Percentiles rank a stretch among this genome's conserved stretches.
These are phyloP conservation scores for Saccharomycopsis sp. DNA, from an alignment of 805 yeast species.

Conservation along the genomic window DNA sequence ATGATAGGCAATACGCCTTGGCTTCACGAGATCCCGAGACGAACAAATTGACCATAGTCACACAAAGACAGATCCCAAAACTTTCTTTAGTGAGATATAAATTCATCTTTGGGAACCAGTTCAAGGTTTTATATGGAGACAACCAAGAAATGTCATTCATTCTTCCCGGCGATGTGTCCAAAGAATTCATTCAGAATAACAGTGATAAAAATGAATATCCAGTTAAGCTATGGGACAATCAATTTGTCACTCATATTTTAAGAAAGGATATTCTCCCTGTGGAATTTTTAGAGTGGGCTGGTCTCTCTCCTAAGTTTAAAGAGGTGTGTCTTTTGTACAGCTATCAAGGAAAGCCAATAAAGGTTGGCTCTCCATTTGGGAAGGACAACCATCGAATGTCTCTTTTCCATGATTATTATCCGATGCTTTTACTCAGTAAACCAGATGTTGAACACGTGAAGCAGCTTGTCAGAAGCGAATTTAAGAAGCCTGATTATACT, in stretches of 20 bases:
- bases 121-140: constrained; percentile 14
- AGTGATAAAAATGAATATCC: constrained; percentile 13
- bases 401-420: constrained; percentile 14
- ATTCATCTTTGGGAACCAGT: constrained; percentile 20
- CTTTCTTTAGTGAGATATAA: constrained; percentile 24
- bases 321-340: constrained; percentile 6
- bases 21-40: background rate
- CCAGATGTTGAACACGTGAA: constrained; percentile 8
- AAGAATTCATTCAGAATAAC: constrained; percentile 1
- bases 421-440: constrained; percentile 2
- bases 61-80: constrained; percentile 28
- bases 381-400: background rate
- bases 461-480: background rate
- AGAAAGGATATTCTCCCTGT: constrained; percentile 20
- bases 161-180: constrained; percentile 7
- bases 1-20: constrained; percentile 29
- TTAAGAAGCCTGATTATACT: background rate
- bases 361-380: constrained; percentile 4
- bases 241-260: constrained; percentile 24
- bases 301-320: constrained; percentile 1
- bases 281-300: constrained; percentile 18
- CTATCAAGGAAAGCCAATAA: constrained; percentile 4
- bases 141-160: constrained; percentile 21
- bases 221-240: constrained; percentile 26
- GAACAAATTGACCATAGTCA: constrained; percentile 21